A percentile compares a stretch with the other conserved stretches of the same genome.
phyloP scores from a whole-genome alignment of 179 eudicot genomes.

The Silene coronaria region DNA sequence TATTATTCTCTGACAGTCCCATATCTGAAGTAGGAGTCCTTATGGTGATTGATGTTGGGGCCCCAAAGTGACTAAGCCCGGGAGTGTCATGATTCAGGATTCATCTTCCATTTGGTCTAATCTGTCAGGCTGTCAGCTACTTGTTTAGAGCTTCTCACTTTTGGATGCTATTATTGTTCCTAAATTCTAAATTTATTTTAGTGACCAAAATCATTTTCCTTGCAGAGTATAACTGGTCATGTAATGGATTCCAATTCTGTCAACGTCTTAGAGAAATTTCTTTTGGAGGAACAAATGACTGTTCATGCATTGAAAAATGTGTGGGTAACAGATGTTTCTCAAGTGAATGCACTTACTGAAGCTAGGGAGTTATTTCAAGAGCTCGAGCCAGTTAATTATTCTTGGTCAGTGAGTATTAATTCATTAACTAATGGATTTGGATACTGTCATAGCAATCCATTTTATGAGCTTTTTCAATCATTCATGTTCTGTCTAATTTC shows the following conservation, averaged over 20 bases:
- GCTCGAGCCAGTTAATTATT: conserved; percentile 25
- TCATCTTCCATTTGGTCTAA: conserved; percentile 3
- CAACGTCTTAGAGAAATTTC: conserved; percentile 39
- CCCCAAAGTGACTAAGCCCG: background rate
- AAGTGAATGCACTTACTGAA: conserved; percentile 45
- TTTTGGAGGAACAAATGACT: conserved; percentile 44
- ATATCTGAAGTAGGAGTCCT: background rate
- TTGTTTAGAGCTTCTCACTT: background rate
- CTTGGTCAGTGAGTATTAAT: background rate
- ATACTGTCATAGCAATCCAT: conserved; percentile 1
- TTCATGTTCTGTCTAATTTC: background rate
- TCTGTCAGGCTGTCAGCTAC: background rate
- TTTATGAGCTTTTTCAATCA: background rate
- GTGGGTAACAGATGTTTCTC: conserved; percentile 58
- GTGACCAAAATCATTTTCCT: conserved; percentile 9
- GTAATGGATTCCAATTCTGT: conserved; percentile 44
- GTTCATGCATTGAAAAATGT: conserved; percentile 54
- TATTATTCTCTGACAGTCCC: background rate
- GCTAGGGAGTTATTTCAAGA: conserved; percentile 55
- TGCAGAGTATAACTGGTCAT: conserved; percentile 55
- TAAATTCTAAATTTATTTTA: background rate
- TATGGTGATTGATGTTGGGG: too few relatives aligned
- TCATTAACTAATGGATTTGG: background rate
- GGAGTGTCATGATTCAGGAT: background rate
- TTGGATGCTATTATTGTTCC: background rate